These are phyloP conservation scores for Kodamaea hsintzibuensis DNA, from an alignment of 805 yeast species.

Conservation along the genomic window DNA sequence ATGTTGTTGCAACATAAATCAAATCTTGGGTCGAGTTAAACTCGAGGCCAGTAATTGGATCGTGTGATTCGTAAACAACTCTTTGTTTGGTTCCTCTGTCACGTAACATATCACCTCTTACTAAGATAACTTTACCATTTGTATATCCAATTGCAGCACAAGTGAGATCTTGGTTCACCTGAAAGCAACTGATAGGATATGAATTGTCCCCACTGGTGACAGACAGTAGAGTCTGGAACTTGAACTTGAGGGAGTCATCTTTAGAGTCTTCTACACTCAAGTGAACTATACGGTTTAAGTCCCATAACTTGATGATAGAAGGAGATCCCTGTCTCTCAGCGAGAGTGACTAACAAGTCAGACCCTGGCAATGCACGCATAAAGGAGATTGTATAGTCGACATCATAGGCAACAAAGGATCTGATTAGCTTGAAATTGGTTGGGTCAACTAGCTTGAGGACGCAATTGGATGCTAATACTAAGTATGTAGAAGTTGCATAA, in stretches of 20 bases:
- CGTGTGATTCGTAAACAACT: slow-evolving; percentile 67
- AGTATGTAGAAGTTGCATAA: slow-evolving; percentile 52
- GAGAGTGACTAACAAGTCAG: slow-evolving; percentile 63
- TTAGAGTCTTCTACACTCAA: slow-evolving; percentile 22
- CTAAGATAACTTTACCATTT: slow-evolving; percentile 77
- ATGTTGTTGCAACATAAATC: slow-evolving; percentile 73
- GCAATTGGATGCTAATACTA: slow-evolving; percentile 62
- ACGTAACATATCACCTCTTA: slow-evolving; percentile 83
- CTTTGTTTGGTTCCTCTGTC: slow-evolving; percentile 92
- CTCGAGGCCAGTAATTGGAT: slow-evolving; percentile 79
- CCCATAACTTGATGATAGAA: slow-evolving; percentile 70
- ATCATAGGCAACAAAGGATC: slow-evolving; percentile 64
- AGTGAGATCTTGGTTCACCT: slow-evolving; percentile 53
- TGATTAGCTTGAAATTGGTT: slow-evolving; percentile 44
- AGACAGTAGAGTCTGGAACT: slow-evolving; percentile 60
- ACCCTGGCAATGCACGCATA: slow-evolving; percentile 47
- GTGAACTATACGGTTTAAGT: slow-evolving; percentile 51
- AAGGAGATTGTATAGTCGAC: slow-evolving; percentile 63
- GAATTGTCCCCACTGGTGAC: slow-evolving; percentile 74
- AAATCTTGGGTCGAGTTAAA: slow-evolving; percentile 52
- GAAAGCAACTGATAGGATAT: slow-evolving; percentile 72
- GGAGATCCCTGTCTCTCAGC: slow-evolving; percentile 78
- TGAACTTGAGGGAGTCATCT: slow-evolving; percentile 22
- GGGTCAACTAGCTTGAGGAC: slow-evolving; percentile 55
- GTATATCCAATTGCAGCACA: slow-evolving; percentile 77